These are phyloP conservation scores for Microcos paniculata DNA, from an alignment of 345 rosid species.

Conservation along the genomic window DNA sequence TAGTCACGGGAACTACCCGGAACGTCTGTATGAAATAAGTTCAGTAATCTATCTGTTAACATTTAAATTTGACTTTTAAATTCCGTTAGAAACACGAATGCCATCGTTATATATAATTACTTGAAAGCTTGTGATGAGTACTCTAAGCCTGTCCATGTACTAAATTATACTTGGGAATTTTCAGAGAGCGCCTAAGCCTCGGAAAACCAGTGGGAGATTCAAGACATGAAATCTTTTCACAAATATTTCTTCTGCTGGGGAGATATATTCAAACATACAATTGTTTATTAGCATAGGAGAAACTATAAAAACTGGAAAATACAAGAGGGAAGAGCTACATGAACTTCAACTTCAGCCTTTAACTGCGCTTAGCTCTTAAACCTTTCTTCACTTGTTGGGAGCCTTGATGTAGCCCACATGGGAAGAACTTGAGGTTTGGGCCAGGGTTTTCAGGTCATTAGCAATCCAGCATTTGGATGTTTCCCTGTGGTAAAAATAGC, in stretches of 20 bases:
- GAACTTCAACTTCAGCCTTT: neutral
- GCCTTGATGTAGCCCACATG: conserved; percentile 37
- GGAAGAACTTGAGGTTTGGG: conserved; percentile 26
- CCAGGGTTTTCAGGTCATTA: conserved; percentile 54
- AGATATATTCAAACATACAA: neutral
- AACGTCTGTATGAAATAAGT: no score
- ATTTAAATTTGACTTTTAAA: no score
- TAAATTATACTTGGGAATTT: no score
- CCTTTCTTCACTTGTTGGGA: conserved; percentile 21
- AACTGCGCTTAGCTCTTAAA: neutral
- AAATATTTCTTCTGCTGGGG: neutral
- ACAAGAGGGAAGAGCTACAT: neutral
- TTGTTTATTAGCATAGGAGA: neutral
- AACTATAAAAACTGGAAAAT: neutral
- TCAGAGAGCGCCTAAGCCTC: no score
- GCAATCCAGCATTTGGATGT: conserved; percentile 55
- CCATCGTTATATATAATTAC: no score
- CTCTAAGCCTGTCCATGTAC: no score
- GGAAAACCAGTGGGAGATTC: no score
- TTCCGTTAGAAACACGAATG: no score
- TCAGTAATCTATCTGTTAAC: no score
- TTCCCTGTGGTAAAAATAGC: conserved; percentile 50
- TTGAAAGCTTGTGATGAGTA: no score
- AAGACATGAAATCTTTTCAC: neutral
- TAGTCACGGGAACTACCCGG: no score